A percentile compares a stretch with the other conserved stretches of the same genome.
phyloP scores from a whole-genome alignment of 768 basidiomycete genomes.

The Thelephora ganbajun region DNA sequence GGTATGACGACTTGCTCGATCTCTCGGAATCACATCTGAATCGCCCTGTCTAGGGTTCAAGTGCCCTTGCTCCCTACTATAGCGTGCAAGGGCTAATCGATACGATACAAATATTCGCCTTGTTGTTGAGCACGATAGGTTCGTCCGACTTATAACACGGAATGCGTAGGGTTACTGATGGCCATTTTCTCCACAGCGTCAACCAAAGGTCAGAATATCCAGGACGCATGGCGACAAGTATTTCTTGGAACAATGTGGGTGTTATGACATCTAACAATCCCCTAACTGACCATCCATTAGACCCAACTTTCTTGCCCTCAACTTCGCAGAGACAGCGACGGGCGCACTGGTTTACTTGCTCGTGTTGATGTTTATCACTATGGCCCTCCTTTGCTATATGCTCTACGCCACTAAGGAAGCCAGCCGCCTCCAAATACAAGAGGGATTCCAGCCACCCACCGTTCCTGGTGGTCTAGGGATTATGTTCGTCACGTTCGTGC shows the following conservation, averaged over 20 bases:
- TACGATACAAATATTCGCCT: conserved; percentile 57
- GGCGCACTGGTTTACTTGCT: conserved; percentile 48
- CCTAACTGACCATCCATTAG: conserved; percentile 17
- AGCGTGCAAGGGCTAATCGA: conserved; percentile 57
- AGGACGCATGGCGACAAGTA: conserved; percentile 39
- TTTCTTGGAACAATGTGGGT: conserved; percentile 58
- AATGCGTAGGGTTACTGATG: background rate
- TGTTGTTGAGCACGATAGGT: conserved; percentile 58
- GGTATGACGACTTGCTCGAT: conserved; percentile 21
- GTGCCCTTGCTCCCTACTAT: conserved; percentile 52
- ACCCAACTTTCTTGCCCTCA: conserved; percentile 62
- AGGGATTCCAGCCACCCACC: conserved; percentile 38
- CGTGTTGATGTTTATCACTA: conserved; percentile 40
- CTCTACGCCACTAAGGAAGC: conserved; percentile 32
- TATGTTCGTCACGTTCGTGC: conserved; percentile 47
- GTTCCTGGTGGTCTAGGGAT: conserved; percentile 35
- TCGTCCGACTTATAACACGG: conserved; percentile 6
- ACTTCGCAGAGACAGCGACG: conserved; percentile 47
- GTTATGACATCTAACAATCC: background rate
- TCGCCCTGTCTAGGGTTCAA: conserved; percentile 39
- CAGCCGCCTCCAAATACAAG: conserved; percentile 33
- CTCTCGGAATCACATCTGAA: background rate
- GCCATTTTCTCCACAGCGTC: conserved; percentile 8
- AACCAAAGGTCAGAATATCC: conserved; percentile 21
- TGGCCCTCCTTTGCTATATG: conserved; percentile 44